Evolutionary conservation across 1,284 basidiomycete species (phyloP), one percentile per base, ranked within the genome.

Genomic region (Apiotrichum akiyoshidainum): DNA sequence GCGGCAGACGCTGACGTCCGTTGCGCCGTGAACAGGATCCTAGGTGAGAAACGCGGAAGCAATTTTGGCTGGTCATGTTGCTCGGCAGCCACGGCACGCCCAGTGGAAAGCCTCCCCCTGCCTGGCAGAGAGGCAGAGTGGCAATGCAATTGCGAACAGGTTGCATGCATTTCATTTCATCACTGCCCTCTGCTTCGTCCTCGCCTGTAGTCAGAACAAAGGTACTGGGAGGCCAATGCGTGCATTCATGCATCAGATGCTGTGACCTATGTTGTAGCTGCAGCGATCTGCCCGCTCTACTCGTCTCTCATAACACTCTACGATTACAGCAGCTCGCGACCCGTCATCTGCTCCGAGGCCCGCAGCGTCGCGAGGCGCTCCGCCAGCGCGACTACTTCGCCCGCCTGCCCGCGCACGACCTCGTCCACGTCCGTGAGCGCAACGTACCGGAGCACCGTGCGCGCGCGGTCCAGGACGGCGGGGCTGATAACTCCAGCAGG

Each of bases 361-460:
- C 40, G 42, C 12, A 63, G 19, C 2, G 35, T 17, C 46, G 40
- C 45, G 26, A 64, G 52, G n/a, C 63, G 21, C 46, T 57, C 57
- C 2, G 54, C 59, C 1, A 64, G 55, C 14, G 63, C 59, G 13
- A 58, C 59, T n/a, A 85, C 83, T 73, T 93, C 90, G 59, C 82
- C 82, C 8, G 92, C 90, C 86, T 93, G 91, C 19, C 86, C 83
- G 52, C 86, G 81, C 34, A 87, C 87, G 22, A 90, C 79, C 49
- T 74, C 78, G 68, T 95, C 92, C 59, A 80, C 82, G 71, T 95
- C 92, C 52, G 86, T 87, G 14, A 80, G 79, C 34, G 84, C 79
- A 37, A 92, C 79, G 70, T 94, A 94, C 1, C 81, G 80, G 48
- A 94, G 71, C 0, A 88, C 87, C 5, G 81, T 80, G 63, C 76